phyloP scores from a whole-genome alignment of 495 filamentous ascomycete genomes.

The Articulospora tetracladia region DNA sequence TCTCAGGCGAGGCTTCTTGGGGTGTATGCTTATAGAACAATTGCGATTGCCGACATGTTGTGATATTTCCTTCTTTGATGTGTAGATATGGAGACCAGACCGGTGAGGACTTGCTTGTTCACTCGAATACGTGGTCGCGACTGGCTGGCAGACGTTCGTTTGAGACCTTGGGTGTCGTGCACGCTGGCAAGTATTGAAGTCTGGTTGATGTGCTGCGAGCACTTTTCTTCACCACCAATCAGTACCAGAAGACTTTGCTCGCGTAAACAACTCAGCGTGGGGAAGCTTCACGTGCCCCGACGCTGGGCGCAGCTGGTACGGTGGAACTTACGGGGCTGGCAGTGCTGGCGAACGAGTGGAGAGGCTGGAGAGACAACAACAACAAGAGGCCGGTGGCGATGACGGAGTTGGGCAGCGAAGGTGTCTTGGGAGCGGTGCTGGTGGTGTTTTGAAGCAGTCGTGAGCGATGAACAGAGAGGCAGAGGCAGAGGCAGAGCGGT shows the following conservation, averaged over 20 bases:
- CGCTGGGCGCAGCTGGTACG: not conserved
- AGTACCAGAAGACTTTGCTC: slow-evolving; percentile 5
- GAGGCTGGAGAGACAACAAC: not conserved
- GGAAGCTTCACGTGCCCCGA: slow-evolving; percentile 6
- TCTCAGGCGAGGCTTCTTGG: slow-evolving; percentile 13
- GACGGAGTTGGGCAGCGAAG: not conserved
- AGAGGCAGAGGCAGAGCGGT: not conserved
- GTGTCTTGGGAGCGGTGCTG: not conserved
- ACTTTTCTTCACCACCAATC: slow-evolving; percentile 16
- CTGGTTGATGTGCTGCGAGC: slow-evolving; percentile 8
- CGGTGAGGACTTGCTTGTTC: not conserved
- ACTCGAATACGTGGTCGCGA: slow-evolving; percentile 22
- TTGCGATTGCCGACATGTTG: slow-evolving; percentile 22
- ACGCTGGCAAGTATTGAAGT: slow-evolving; percentile 19
- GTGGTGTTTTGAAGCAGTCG: not conserved
- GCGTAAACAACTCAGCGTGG: not conserved
- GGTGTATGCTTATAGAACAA: slow-evolving; percentile 1
- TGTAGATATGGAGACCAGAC: slow-evolving; percentile 1
- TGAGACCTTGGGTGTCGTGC: slow-evolving; percentile 9
- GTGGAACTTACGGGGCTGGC: not conserved
- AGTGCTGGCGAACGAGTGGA: slow-evolving; percentile 8
- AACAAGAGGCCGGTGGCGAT: not conserved
- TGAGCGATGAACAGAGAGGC: not conserved
- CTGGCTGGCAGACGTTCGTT: slow-evolving; percentile 8
- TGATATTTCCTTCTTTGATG: slow-evolving; percentile 1